Base-by-base conservation (phyloP, 2,329 filamentous ascomycete species). In the Dryadomyces sulphureus region DNA sequence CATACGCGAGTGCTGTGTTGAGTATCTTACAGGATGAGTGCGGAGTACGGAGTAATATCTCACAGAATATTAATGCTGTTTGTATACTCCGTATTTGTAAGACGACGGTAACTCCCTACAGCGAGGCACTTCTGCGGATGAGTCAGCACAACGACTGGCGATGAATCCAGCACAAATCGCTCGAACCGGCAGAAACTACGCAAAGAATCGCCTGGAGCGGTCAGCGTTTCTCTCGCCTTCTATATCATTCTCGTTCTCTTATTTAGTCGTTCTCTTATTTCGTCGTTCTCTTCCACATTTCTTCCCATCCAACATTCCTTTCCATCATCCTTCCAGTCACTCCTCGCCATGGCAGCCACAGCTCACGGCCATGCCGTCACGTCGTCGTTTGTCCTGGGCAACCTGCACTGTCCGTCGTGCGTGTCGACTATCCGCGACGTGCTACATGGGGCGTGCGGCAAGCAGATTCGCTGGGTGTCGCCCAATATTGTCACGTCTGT, bases 371-470 rank as follows among this genome's bases (percentile, higher is more conserved):
- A 50, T 49, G 45, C 52, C 48, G 59, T 67, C 48, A 73, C 69
- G 12, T 80, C 75, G 2, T 79, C 75, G 30, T 77, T 81, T 56
- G 69, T 86, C 50, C 66, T 88, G 54, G 75, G 72, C 50, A 87
- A 88, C 60, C 69, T 88, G n/a, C 83, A 88, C 62, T 87, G 83
- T 63, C 78, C 81, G 14, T 83, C 81, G 49, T 88, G 83, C 59
- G 76, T 85, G 43, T 72, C 74, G 32, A 69, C 72, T 53, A 85
- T 88, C 56, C 69, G 77, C 55, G 65, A 71, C 45, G 68, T 72
- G 49, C 63, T 87, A 48, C 66, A 59, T 48, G 68, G 65, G 39
- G 59, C 60, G 19, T 73, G 63, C 53, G 56, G 54, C 45, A 60
- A 56, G 63, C 72, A 58, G 56, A 64, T 66, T 65, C 66, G 56